Evolutionary conservation across 768 basidiomycete genomes (phyloP), one percentile per base, ranked within the genome.

Genomic region (Leccinum imitatum): DNA sequence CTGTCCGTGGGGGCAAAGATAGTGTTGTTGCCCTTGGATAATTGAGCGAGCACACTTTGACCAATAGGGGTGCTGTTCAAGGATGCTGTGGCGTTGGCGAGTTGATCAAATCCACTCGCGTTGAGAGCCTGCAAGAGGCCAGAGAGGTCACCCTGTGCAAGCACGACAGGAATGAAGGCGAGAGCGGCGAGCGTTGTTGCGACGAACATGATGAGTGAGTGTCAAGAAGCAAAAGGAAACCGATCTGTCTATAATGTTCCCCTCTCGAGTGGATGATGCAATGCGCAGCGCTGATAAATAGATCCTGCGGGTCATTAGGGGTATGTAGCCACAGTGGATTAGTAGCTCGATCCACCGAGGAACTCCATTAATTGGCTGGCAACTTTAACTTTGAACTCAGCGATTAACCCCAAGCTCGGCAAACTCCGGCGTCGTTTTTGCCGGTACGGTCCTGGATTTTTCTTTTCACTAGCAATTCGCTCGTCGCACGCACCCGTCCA

Each of bases 1-100:
- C 67, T 64, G 63, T 89, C 78, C 54, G 70, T 78, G 4, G 87
- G 86, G 0, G 82, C 84, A 66, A 89, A 88, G 14, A 89, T 61
- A 0, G 84, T 82, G 59, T 73, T 77, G 41, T 79, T 74, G 5
- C 80, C 82, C 30, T 69, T 71, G 2, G 78, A 68, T n/a, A 85
- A 71, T 57, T 76, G 62, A 6, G 65, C 50, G 35, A 87, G 71
- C n/a, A 87, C 68, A 17, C 67, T 62, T 58, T 76, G 70, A 6
- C 84, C 87, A 7, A 60, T 67, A 14, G 71, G 54, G 15, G 80
- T 82, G 30, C 71, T 64, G 53, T 84, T 83, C 67, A 87, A 69
- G 47, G 68, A 69, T 15, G 67, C 58, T 6, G 80, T 73, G 33
- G 76, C 69, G 30, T 65, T 66, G 19, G 79, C 78, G 41, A 88